Base-by-base conservation (phyloP, 108 stramenopile species). In the Fragilaria radians region DNA sequence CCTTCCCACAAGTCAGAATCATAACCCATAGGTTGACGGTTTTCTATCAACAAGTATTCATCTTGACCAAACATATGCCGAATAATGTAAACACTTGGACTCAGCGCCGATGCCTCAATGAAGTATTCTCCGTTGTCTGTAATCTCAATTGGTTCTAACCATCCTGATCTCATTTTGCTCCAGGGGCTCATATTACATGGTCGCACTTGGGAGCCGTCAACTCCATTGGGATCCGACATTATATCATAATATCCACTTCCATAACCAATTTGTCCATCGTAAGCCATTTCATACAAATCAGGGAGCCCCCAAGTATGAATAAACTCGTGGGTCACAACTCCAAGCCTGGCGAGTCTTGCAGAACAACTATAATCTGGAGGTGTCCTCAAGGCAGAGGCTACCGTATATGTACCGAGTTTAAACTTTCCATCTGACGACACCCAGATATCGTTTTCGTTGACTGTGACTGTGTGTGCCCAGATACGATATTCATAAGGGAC, bases 31-130 rank as follows among this genome's bases (percentile, higher is more conserved):
- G 79, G 76, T 53, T 88, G 83, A 29, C 83, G 67, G 60, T 88
- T 88, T 66, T 88, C 87, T 58, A 88, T 82, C 25, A 88, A 42
- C 47, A 88, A 57, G 46, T 88, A 88, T 59, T 88, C 87, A 18
- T 62, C 56, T 0, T 51, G 22, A 22, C 60, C 42, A 57, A 62
- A 88, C 24, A 73, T 73, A 1, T 46, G 36, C 2, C 54, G 23
- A 36, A 88, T 75, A 3, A 32, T 65, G 64, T 82, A 88, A 11
- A 62, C 64, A 17, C 75, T 61, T 11, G 66, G 63, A 57, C 52
- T 58, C 21, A 66, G 19, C 52, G 70, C 77, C 21, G 78, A 68
- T 25, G 76, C 58, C 36, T 63, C 65, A 0, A 80, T 17, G 22
- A 57, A 57, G 49, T 72, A 78, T 5, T 64, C 65, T 36, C 87